Evolutionary conservation across 352 stramenopile genomes (phyloP).

Genomic region (Phytopythium delawarense): DNA sequence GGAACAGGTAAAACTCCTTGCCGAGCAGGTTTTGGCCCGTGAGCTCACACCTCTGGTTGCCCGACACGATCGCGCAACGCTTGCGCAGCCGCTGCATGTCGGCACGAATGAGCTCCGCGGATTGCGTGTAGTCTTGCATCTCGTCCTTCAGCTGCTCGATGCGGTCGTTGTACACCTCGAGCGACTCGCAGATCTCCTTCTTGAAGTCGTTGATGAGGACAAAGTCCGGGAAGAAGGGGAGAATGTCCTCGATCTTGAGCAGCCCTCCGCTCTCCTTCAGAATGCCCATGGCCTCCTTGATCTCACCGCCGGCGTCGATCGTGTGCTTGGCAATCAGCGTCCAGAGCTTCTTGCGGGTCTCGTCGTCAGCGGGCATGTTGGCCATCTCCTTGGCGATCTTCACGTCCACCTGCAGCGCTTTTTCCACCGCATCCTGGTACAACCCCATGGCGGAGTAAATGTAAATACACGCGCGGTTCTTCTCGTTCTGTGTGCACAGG

Average conservation of each 20-base stretch:
- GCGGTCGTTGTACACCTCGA: constrained; percentile 89
- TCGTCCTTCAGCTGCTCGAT: constrained; percentile 92
- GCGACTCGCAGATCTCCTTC: constrained; percentile 91
- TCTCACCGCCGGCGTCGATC: constrained; percentile 84
- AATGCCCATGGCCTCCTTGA: constrained; percentile 84
- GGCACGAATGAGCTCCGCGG: constrained; percentile 84
- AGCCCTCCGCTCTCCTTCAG: constrained; percentile 77
- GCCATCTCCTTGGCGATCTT: constrained; percentile 93
- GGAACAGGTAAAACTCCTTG: constrained; percentile 94
- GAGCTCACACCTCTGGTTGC: constrained; percentile 88
- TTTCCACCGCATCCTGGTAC: constrained; percentile 91
- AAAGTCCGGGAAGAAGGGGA: constrained; percentile 95
- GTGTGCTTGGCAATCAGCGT: constrained; percentile 91
- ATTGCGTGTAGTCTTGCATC: constrained; percentile 92
- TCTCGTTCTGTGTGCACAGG: constrained; percentile 90
- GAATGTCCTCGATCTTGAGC: constrained; percentile 93
- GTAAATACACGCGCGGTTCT: constrained; percentile 92
- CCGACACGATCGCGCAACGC: constrained; percentile 79
- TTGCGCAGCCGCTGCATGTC: constrained; percentile 89
- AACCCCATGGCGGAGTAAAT: constrained; percentile 93
- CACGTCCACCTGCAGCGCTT: constrained; percentile 87
- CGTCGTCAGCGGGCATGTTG: constrained; percentile 86
- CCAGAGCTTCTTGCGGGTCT: constrained; percentile 91
- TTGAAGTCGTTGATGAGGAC: constrained; percentile 95
- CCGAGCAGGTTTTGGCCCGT: constrained; percentile 85